Evolutionary conservation across 169 alveolate genomes (phyloP).

Genomic region (Plasmodium coatneyi): DNA sequence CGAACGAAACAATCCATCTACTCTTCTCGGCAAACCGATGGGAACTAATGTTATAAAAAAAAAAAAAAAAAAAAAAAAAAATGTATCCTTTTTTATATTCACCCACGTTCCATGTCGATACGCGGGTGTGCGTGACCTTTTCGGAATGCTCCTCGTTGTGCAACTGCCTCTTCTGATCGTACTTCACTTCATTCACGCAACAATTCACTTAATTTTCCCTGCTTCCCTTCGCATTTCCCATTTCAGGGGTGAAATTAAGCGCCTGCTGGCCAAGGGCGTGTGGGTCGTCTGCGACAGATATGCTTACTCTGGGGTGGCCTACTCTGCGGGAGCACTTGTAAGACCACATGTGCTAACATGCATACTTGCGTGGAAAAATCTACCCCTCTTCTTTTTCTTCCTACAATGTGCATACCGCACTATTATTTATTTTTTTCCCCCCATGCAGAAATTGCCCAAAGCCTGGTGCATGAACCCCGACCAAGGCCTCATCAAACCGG

Average conservation of each 20-base stretch:
- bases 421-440: neutral
- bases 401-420: neutral
- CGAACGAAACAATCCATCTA: constrained; percentile 92
- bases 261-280: constrained; percentile 85
- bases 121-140: neutral
- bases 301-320: constrained; percentile 96
- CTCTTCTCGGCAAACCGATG: constrained; percentile 96
- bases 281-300: constrained; percentile 93
- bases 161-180: neutral
- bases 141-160: neutral
- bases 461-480: constrained; percentile 73
- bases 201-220: neutral
- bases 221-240: neutral
- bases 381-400: neutral
- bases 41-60: constrained; percentile 86
- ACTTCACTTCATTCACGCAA: neutral
- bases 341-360: neutral
- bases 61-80: too few relatives aligned
- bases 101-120: neutral
- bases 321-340: constrained; percentile 94
- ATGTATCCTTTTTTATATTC: neutral
- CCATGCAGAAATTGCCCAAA: constrained; percentile 29
- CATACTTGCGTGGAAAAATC: neutral
- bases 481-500: constrained; percentile 73
- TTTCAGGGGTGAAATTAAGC: constrained; percentile 82